Evolutionary conservation across 2,329 filamentous ascomycete species (phyloP).

Genomic region (Penicillium sp.): DNA sequence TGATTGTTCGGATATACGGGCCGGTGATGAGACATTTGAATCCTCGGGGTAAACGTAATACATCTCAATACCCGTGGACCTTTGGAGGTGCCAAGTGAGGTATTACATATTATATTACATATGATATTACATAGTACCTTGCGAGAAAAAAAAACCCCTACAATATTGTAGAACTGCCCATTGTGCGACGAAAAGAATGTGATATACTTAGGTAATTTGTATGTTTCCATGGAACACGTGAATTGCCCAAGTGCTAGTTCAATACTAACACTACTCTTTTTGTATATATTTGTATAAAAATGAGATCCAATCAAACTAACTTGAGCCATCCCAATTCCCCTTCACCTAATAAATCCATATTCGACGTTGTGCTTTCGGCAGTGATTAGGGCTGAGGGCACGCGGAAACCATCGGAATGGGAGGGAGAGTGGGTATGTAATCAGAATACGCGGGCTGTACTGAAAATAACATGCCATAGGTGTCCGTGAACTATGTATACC

Average conservation of each 20-base stretch:
- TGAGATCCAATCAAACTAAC: not conserved
- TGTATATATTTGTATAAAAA: not conserved
- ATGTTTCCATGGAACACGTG: constrained; percentile 1
- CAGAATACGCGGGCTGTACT: constrained; percentile 17
- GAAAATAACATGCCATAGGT: not conserved
- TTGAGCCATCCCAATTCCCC: not conserved
- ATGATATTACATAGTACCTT: not conserved
- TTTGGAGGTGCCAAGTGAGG: not conserved
- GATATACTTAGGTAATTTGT: constrained; percentile 3
- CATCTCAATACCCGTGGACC: not conserved
- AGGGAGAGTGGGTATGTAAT: constrained; percentile 23
- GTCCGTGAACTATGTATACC: constrained; percentile 3
- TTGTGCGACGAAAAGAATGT: constrained; percentile 22
- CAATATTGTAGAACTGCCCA: not conserved
- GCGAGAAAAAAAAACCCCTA: not conserved
- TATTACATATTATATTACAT: not conserved
- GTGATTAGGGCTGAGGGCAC: constrained; percentile 28
- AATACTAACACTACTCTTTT: not conserved
- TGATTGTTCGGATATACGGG: constrained; percentile 5
- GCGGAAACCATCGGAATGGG: constrained; percentile 24
- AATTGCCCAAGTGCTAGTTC: not conserved
- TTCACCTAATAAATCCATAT: not conserved
- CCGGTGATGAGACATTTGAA: not conserved
- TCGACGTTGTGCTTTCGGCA: constrained; percentile 12
- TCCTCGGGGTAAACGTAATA: constrained; percentile 6